Evolutionary conservation across 345 rosid genomes (phyloP).

Genomic region (Rhizophora mangle): DNA sequence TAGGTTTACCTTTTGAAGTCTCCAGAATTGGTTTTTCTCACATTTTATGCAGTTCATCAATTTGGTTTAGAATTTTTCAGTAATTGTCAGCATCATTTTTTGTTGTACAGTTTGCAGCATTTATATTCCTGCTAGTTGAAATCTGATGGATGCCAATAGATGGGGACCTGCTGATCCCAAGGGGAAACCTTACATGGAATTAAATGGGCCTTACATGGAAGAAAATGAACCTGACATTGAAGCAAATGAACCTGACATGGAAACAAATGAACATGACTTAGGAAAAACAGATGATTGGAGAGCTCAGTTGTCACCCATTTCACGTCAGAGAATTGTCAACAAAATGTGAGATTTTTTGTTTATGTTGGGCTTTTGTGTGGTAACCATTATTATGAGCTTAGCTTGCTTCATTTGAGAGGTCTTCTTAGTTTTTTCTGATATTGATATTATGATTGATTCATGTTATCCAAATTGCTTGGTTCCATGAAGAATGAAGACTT

Average conservation of each 20-base stretch:
- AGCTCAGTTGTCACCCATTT: conserved; percentile 39
- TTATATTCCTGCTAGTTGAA: neutral
- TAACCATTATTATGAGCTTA: neutral
- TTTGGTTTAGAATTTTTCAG: too few relatives aligned
- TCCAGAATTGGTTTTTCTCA: too few relatives aligned
- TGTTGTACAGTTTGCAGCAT: neutral
- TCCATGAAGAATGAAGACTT: too few relatives aligned
- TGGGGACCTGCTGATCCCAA: conserved; percentile 44
- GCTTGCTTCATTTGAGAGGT: neutral
- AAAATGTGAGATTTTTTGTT: conserved; percentile 46
- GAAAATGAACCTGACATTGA: too few relatives aligned
- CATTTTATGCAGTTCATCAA: too few relatives aligned
- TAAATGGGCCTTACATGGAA: too few relatives aligned
- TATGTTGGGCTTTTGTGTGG: neutral
- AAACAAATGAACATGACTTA: neutral
- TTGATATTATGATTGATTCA: neutral
- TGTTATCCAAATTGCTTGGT: too few relatives aligned
- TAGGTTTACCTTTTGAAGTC: too few relatives aligned
- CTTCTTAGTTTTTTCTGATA: neutral
- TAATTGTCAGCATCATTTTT: too few relatives aligned
- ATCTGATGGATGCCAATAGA: conserved; percentile 39
- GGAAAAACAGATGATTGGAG: conserved; percentile 51
- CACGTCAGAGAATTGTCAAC: conserved; percentile 46
- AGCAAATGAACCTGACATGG: conserved; percentile 23
- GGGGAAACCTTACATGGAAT: conserved; percentile 38